A percentile compares a stretch with the other conserved stretches of the same genome.
Evolutionary conservation across 371 early-diverging fungal genomes (phyloP).

Genomic region (Apophysomyces sp.): DNA sequence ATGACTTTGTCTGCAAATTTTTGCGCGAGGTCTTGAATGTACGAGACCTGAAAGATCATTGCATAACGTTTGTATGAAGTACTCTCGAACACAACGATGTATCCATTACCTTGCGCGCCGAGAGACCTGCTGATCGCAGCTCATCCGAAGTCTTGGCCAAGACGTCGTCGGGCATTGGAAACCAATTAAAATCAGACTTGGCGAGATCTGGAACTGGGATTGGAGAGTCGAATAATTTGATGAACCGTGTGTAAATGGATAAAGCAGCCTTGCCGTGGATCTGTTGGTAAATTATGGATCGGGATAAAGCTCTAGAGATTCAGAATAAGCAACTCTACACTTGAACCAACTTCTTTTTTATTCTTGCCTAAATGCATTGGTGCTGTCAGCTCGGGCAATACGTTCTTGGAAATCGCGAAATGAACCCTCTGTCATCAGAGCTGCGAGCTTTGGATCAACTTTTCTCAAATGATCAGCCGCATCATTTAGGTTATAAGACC

Average conservation of each 20-base stretch:
- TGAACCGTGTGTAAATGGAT: conserved; percentile 37
- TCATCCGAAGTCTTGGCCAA: conserved; percentile 23
- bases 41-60: conserved; percentile 26
- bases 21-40: conserved; percentile 47
- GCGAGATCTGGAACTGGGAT: conserved; percentile 13
- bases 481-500: conserved; percentile 9
- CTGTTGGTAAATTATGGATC: conserved; percentile 56
- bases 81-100: neutral
- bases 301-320: conserved; percentile 22
- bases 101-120: conserved; percentile 31
- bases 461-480: conserved; percentile 29
- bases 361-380: conserved; percentile 30
- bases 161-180: conserved; percentile 46
- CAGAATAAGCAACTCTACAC: neutral
- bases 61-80: neutral
- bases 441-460: conserved; percentile 33
- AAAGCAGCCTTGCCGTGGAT: conserved; percentile 52
- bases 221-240: conserved; percentile 35
- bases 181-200: conserved; percentile 17
- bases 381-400: conserved; percentile 3
- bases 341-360: neutral
- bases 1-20: conserved; percentile 45
- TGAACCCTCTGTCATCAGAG: conserved; percentile 6
- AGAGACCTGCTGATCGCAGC: conserved; percentile 46
- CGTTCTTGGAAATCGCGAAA: conserved; percentile 12